phyloP scores from a whole-genome alignment of 2,329 filamentous ascomycete genomes.

The Venturia effusa region DNA sequence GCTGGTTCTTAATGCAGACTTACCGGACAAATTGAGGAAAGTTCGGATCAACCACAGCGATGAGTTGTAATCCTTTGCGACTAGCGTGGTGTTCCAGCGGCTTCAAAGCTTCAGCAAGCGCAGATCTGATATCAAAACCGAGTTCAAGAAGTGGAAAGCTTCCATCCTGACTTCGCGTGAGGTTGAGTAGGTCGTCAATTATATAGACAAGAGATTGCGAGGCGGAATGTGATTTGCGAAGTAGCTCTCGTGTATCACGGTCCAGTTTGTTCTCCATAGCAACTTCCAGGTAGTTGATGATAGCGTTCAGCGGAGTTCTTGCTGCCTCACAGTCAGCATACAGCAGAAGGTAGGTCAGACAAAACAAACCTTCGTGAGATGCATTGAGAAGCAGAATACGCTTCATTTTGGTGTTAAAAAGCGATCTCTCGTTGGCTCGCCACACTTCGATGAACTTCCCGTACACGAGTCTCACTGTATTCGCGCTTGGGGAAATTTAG shows the following conservation, averaged over 20 bases:
- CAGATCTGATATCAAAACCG: conserved; percentile 59
- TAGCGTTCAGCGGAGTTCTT: conserved; percentile 83
- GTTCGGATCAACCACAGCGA: conserved; percentile 55
- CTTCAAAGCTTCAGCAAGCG: conserved; percentile 65
- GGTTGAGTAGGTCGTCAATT: conserved; percentile 80
- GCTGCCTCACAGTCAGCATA: neutral
- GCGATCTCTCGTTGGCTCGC: conserved; percentile 75
- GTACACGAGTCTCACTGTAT: conserved; percentile 78
- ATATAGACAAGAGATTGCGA: conserved; percentile 90
- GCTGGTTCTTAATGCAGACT: neutral
- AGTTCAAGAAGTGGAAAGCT: conserved; percentile 70
- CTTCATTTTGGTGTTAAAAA: conserved; percentile 74
- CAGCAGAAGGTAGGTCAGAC: neutral
- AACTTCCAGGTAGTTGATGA: conserved; percentile 91
- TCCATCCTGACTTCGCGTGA: conserved; percentile 80
- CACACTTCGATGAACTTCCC: conserved; percentile 86
- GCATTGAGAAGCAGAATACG: conserved; percentile 73
- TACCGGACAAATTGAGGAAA: conserved; percentile 56
- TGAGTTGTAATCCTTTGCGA: conserved; percentile 62
- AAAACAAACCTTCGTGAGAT: conserved; percentile 61
- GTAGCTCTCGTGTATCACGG: conserved; percentile 71
- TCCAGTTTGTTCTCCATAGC: conserved; percentile 73
- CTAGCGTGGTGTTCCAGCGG: conserved; percentile 63
- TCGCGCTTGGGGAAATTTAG: conserved; percentile 61
- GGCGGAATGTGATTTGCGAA: conserved; percentile 75